phyloP scores from a whole-genome alignment of 371 early-diverging fungal species.

The Mucor indicus region DNA sequence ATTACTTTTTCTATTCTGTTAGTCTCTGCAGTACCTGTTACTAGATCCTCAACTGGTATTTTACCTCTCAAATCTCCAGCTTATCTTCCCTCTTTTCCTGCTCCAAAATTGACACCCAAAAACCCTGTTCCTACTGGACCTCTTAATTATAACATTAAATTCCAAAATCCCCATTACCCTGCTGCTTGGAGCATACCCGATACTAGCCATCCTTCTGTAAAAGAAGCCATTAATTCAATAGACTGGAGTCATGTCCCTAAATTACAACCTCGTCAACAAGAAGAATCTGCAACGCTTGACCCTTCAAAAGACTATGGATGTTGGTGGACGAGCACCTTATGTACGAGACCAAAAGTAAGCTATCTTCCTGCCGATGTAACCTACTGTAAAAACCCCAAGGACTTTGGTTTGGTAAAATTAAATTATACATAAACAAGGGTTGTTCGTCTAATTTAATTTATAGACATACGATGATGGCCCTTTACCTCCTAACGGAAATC shows the following conservation, averaged over 20 bases:
- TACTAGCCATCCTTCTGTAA: slow-evolving; percentile 15
- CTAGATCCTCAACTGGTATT: slow-evolving; percentile 4
- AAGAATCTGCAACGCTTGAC: slow-evolving; percentile 6
- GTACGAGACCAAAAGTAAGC: slow-evolving; percentile 10
- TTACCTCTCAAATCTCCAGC: slow-evolving; percentile 16
- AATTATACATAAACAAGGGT: neutral
- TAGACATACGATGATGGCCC: slow-evolving; percentile 32
- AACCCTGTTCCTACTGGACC: slow-evolving; percentile 19
- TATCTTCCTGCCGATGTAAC: slow-evolving; percentile 19
- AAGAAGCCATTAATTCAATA: slow-evolving; percentile 15
- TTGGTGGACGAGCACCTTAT: slow-evolving; percentile 19
- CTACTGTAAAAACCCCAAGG: slow-evolving; percentile 10
- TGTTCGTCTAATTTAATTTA: neutral
- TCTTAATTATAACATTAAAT: neutral
- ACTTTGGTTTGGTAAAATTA: slow-evolving; percentile 22
- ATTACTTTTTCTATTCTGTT: neutral
- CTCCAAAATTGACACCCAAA: neutral
- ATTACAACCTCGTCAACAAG: neutral
- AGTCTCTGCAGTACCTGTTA: neutral
- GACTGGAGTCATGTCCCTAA: slow-evolving; percentile 20
- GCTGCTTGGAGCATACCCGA: slow-evolving; percentile 6
- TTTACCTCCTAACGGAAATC: slow-evolving; percentile 8
- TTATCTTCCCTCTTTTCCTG: slow-evolving; percentile 11
- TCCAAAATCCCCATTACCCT: slow-evolving; percentile 9
- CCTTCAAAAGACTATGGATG: slow-evolving; percentile 10